Evolutionary conservation across 257 asterid genomes (phyloP).

Genomic region (Solanum pinnatisectum): DNA sequence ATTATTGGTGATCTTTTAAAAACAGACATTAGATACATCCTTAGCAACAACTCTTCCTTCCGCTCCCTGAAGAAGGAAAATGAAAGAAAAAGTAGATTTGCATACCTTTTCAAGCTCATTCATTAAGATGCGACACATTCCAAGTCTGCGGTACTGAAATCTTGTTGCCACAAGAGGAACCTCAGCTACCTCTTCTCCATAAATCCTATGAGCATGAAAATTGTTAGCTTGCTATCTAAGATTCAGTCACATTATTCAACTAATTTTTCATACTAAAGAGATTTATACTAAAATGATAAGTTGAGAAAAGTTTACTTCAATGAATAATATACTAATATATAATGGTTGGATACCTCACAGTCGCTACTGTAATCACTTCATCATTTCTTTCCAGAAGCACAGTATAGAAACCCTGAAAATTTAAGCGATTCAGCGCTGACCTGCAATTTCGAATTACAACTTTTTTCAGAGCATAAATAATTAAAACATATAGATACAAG

Average conservation of each 20-base stretch:
- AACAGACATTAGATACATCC: neutral
- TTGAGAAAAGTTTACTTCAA: neutral
- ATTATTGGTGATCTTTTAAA: neutral
- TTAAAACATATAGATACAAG: neutral
- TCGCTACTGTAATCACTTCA: slow-evolving; percentile 53
- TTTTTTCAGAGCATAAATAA: neutral
- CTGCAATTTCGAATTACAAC: slow-evolving; percentile 16
- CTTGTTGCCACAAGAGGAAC: slow-evolving; percentile 75
- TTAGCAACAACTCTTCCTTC: neutral
- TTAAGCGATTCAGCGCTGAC: slow-evolving; percentile 67
- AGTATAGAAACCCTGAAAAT: slow-evolving; percentile 67
- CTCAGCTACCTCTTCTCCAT: slow-evolving; percentile 68
- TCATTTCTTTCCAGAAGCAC: slow-evolving; percentile 57
- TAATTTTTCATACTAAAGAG: neutral
- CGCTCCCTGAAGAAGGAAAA: neutral
- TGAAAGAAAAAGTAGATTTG: neutral
- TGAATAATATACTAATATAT: neutral
- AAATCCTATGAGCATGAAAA: slow-evolving; percentile 31
- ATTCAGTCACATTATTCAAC: neutral
- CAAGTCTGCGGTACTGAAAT: slow-evolving; percentile 66
- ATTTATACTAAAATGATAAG: neutral
- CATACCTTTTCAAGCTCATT: slow-evolving; percentile 68
- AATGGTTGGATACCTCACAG: slow-evolving; percentile 40
- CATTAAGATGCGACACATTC: slow-evolving; percentile 77
- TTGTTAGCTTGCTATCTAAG: neutral